phyloP scores from a whole-genome alignment of 1,139 yeast species.

The Debaryomyces nepalensis region DNA sequence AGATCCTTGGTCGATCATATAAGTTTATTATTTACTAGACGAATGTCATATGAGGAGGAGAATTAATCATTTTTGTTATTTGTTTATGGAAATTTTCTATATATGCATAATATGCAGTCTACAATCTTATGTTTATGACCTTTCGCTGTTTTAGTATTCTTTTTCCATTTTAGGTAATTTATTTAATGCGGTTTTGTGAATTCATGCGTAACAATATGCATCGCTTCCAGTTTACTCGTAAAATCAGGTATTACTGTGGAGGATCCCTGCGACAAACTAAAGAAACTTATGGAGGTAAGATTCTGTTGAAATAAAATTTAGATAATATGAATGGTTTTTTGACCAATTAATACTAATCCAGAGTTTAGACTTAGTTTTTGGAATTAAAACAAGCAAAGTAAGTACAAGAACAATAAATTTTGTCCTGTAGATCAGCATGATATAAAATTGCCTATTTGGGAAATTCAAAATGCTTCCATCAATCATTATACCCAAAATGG shows the following conservation, averaged over 20 bases:
- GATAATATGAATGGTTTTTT: too few relatives aligned
- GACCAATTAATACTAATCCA: too few relatives aligned
- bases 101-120: neutral
- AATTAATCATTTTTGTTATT: slow-evolving; percentile 5
- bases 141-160: neutral
- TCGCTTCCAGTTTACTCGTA: neutral
- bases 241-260: neutral
- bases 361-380: too few relatives aligned
- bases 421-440: neutral
- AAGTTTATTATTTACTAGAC: slow-evolving; percentile 1
- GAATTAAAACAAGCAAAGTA: too few relatives aligned
- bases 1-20: neutral
- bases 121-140: slow-evolving; percentile 7
- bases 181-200: neutral
- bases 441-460: slow-evolving; percentile 18
- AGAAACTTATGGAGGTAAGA: too few relatives aligned
- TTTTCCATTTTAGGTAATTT: slow-evolving; percentile 8
- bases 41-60: slow-evolving; percentile 3
- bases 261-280: neutral
- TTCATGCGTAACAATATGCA: slow-evolving; percentile 2
- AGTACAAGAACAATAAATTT: too few relatives aligned
- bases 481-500: slow-evolving; percentile 18
- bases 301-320: too few relatives aligned
- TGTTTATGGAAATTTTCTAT: slow-evolving; percentile 10
- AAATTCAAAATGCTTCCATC: slow-evolving; percentile 11